These are phyloP conservation scores for Neurospora africana DNA, from an alignment of 495 filamentous ascomycete species.

Conservation along the genomic window DNA sequence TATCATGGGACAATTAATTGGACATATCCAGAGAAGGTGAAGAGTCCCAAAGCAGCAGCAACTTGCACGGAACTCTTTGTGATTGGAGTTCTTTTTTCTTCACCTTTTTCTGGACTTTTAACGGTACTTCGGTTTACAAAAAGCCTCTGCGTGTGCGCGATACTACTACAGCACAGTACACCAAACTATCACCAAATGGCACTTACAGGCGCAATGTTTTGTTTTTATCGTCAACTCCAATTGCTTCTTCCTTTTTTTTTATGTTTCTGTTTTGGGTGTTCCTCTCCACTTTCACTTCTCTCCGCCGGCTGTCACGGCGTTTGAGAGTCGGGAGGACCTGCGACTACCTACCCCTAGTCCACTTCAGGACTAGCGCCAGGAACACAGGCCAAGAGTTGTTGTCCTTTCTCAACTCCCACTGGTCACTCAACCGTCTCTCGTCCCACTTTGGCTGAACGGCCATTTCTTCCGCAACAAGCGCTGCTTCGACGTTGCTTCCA, in stretches of 20 bases:
- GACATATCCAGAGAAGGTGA: not conserved
- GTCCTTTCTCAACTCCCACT: not conserved
- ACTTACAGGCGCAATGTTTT: not conserved
- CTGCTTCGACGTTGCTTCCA: not conserved
- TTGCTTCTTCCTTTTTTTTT: not conserved
- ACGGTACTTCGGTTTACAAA: not conserved
- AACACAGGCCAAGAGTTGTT: conserved; percentile 13
- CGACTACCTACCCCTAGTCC: not conserved
- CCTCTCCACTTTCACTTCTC: not conserved
- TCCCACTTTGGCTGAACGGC: not conserved
- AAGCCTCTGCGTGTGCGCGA: not conserved
- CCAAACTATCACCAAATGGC: not conserved
- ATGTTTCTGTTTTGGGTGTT: not conserved
- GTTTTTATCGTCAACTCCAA: not conserved
- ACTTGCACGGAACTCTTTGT: not conserved
- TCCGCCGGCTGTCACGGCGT: not conserved
- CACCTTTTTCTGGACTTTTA: not conserved
- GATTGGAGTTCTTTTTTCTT: not conserved
- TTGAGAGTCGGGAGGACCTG: conserved; percentile 1
- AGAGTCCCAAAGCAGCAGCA: not conserved
- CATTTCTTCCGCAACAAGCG: not conserved
- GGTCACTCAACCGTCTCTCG: not conserved
- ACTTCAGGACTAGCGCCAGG: conserved; percentile 13
- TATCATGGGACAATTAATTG: not conserved
- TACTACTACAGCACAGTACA: not conserved